Conservation (phyloP, 345 rosid species). For the Eucalyptus victrix region DNA sequence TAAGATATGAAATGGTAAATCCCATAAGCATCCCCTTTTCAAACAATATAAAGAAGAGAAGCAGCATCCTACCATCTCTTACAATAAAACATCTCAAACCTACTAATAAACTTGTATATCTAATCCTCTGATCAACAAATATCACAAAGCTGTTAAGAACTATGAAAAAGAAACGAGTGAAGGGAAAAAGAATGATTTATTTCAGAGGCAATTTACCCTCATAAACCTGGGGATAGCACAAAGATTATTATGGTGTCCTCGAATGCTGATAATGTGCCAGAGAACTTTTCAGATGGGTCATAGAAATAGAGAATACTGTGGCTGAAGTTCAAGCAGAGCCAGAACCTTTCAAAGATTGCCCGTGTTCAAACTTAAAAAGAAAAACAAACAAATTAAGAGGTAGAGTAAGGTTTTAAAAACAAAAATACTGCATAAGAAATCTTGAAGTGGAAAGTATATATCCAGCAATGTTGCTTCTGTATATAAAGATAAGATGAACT, state of each 20-base stretch:
- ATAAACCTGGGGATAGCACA: neutral
- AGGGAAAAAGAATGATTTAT: neutral
- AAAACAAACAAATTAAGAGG: too few species aligned
- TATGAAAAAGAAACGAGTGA: neutral
- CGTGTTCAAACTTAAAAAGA: too few species aligned
- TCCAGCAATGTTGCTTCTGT: too few species aligned
- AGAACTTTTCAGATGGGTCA: neutral
- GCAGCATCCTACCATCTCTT: neutral
- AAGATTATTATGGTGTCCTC: neutral
- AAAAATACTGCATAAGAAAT: too few species aligned
- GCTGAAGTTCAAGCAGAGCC: too few species aligned
- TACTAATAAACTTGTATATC: neutral
- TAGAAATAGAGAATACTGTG: too few species aligned
- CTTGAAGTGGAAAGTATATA: too few species aligned
- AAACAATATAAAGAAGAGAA: neutral
- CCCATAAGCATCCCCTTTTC: neutral
- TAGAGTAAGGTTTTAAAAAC: too few species aligned
- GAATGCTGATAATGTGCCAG: neutral
- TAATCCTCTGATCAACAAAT: neutral
- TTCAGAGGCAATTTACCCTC: neutral
- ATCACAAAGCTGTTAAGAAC: neutral
- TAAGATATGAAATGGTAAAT: neutral
- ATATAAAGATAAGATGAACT: too few species aligned
- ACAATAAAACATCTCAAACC: neutral
- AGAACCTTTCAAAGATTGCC: too few species aligned